phyloP scores from a whole-genome alignment of 495 filamentous ascomycete genomes.

The Penicillium macrosclerotiorum region DNA sequence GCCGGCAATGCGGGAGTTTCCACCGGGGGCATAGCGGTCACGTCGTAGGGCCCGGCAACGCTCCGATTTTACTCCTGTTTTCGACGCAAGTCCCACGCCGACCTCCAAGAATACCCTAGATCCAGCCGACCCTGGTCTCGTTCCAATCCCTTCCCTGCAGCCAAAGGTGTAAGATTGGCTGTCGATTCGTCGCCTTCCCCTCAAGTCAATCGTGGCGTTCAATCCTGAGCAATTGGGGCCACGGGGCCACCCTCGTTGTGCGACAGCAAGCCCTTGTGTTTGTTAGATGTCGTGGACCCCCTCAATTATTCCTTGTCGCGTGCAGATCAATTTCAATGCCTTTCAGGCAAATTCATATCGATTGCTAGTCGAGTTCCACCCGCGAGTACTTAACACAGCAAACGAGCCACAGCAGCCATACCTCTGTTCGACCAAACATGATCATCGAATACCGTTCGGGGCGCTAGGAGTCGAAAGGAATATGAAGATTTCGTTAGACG shows the following conservation, averaged over 20 bases:
- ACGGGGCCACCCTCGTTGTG: constrained; percentile 23
- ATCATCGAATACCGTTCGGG: not conserved
- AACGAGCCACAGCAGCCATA: not conserved
- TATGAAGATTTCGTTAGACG: not conserved
- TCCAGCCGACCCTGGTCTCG: constrained; percentile 3
- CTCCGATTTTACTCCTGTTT: too few species aligned
- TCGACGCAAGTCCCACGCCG: too few species aligned
- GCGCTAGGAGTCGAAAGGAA: not conserved
- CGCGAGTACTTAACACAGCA: constrained; percentile 9
- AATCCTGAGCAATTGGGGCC: constrained; percentile 17
- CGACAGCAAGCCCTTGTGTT: constrained; percentile 19
- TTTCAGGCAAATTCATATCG: constrained; percentile 3
- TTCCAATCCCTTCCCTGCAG: constrained; percentile 2
- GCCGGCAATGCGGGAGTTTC: not conserved
- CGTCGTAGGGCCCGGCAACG: not conserved
- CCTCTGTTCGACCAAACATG: not conserved
- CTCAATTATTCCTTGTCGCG: constrained; percentile 12
- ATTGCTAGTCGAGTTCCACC: not conserved
- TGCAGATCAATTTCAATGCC: constrained; percentile 12
- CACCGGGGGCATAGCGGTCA: constrained; percentile 2
- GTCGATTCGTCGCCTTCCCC: not conserved
- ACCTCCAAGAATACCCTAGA: constrained; percentile 6
- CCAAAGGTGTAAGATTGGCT: constrained; percentile 6
- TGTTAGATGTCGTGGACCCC: constrained; percentile 4
- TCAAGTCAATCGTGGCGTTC: constrained; percentile 14